These are phyloP conservation scores for Tylopilus rubrobrunneus DNA, from an alignment of 768 basidiomycete species.

Conservation along the genomic window DNA sequence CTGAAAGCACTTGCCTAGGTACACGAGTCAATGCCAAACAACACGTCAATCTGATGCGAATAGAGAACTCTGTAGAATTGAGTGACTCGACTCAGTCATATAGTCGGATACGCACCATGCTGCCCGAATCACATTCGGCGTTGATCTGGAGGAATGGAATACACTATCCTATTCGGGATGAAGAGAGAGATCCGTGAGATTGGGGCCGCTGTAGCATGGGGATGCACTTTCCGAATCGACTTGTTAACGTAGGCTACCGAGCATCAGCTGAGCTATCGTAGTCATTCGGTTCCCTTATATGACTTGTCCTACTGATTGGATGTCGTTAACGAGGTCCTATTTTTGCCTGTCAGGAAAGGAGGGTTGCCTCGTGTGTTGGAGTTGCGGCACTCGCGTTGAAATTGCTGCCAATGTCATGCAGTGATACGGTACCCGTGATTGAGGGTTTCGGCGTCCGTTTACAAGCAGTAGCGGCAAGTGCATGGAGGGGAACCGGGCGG, in stretches of 20 bases:
- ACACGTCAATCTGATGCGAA: background rate
- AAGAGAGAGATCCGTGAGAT: background rate
- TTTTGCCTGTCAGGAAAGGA: conserved; percentile 11
- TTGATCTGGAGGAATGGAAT: conserved; percentile 9
- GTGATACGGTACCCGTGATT: too few relatives aligned
- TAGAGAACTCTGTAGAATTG: background rate
- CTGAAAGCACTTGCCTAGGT: background rate
- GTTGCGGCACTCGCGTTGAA: conserved; percentile 6
- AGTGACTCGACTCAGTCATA: conserved; percentile 1
- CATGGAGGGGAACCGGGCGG: too few relatives aligned
- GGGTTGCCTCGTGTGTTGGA: conserved; percentile 18
- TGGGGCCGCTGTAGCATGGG: background rate
- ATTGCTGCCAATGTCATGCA: background rate
- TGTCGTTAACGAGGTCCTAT: conserved; percentile 4
- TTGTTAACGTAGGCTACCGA: background rate
- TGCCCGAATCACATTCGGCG: background rate
- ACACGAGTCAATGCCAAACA: background rate
- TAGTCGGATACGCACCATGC: background rate
- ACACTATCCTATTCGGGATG: background rate
- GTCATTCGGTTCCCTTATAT: conserved; percentile 7
- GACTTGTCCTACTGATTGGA: background rate
- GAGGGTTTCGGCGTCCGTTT: too few relatives aligned
- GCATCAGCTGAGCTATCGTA: background rate
- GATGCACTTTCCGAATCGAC: background rate
- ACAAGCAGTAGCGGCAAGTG: too few relatives aligned